phyloP scores from a whole-genome alignment of 2,329 filamentous ascomycete genomes.

The Graphilbum ipis-grandicollis region DNA sequence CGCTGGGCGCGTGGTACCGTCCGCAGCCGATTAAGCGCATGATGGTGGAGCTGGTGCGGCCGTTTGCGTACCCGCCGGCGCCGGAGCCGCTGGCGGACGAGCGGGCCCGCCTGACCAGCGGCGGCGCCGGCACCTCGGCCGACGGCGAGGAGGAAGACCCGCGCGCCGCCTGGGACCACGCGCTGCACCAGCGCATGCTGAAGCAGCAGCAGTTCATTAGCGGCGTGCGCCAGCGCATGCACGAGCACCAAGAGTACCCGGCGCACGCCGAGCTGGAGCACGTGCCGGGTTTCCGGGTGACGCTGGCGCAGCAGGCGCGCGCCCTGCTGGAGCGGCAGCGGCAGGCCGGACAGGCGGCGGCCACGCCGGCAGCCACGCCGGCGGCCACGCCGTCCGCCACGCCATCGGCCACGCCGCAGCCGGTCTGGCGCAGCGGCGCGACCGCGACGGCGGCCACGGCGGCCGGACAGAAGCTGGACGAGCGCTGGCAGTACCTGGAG shows the following conservation, averaged over 20 bases:
- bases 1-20: conserved; percentile 43
- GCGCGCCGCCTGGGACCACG: conserved; percentile 41
- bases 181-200: conserved; percentile 25
- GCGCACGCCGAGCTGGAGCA: conserved; percentile 15
- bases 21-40: conserved; percentile 72
- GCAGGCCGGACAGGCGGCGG: too few relatives aligned
- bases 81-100: conserved; percentile 33
- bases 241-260: conserved; percentile 7
- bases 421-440: neutral
- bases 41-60: conserved; percentile 75
- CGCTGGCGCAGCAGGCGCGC: conserved; percentile 41
- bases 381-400: too few relatives aligned
- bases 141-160: conserved; percentile 8
- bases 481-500: neutral
- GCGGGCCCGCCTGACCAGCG: neutral
- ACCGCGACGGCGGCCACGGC: neutral
- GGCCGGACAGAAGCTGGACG: neutral
- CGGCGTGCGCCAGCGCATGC: conserved; percentile 7
- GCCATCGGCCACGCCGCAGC: too few relatives aligned
- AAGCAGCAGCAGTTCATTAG: conserved; percentile 15
- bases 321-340: conserved; percentile 38
- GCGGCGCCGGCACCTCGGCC: too few relatives aligned
- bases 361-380: too few relatives aligned
- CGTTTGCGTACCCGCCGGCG: conserved; percentile 72
- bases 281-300: conserved; percentile 20